Evolutionary conservation across 768 basidiomycete genomes (phyloP).

Genomic region (Cystobasidium ongulense): DNA sequence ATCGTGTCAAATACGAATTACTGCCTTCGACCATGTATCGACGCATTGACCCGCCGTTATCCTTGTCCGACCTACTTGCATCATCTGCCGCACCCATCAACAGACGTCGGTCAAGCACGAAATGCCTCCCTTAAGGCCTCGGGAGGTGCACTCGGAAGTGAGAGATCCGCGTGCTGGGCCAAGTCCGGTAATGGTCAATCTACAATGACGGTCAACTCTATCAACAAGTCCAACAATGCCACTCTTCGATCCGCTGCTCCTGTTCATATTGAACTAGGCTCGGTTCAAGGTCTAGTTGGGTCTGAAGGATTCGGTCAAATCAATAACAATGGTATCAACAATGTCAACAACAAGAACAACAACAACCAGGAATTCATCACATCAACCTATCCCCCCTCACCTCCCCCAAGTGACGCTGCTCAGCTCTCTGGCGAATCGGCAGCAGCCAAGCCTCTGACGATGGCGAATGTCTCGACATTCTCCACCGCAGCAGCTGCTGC

Average conservation of each 20-base stretch:
- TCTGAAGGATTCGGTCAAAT: constrained; percentile 8
- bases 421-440: neutral
- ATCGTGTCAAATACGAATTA: neutral
- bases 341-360: constrained; percentile 14
- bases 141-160: constrained; percentile 28
- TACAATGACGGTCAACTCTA: constrained; percentile 5
- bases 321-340: neutral
- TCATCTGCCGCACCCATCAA: neutral
- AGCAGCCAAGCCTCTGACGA: constrained; percentile 42
- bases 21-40: neutral
- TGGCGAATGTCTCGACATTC: constrained; percentile 29
- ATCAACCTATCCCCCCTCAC: constrained; percentile 43
- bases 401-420: constrained; percentile 42
- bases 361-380: constrained; percentile 14
- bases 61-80: neutral
- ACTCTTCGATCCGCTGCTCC: neutral
- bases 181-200: constrained; percentile 24
- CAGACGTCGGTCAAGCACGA: constrained; percentile 23
- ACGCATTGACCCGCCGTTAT: neutral
- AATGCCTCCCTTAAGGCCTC: constrained; percentile 23
- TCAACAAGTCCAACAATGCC: constrained; percentile 24
- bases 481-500: neutral
- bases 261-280: neutral
- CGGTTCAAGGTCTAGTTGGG: neutral
- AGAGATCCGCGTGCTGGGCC: constrained; percentile 25